These are phyloP conservation scores for Theileria parva DNA, from an alignment of 169 alveolate species.

Conservation along the genomic window DNA sequence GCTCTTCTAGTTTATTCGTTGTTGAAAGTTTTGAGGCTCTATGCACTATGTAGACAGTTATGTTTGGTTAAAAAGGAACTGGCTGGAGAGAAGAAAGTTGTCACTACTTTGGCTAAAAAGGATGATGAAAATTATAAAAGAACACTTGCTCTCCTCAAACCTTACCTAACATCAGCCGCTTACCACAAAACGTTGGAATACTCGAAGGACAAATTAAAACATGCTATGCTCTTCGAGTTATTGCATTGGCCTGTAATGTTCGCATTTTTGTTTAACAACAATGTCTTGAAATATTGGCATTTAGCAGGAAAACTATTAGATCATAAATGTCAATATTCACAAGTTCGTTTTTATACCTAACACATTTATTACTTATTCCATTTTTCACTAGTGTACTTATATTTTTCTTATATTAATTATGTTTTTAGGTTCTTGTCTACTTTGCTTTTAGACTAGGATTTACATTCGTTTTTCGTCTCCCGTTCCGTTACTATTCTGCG, in stretches of 20 bases:
- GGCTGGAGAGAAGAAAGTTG: slow-evolving; percentile 17
- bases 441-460: neutral
- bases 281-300: neutral
- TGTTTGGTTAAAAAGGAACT: slow-evolving; percentile 32
- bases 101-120: slow-evolving; percentile 5
- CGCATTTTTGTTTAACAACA: neutral
- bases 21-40: slow-evolving; percentile 41
- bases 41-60: slow-evolving; percentile 49
- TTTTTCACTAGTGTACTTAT: neutral
- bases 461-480: neutral
- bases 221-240: neutral
- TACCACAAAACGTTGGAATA: slow-evolving; percentile 2
- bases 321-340: slow-evolving; percentile 3
- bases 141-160: slow-evolving; percentile 5
- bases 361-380: no score
- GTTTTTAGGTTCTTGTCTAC: slow-evolving; percentile 3
- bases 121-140: slow-evolving; percentile 8
- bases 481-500: neutral
- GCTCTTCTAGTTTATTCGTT: slow-evolving; percentile 23
- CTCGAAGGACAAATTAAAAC: neutral
- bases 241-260: neutral
- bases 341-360: no score
- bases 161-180: slow-evolving; percentile 9
- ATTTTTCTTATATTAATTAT: neutral
- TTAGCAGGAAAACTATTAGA: neutral